Percentiles rank a stretch among this genome's conserved stretches.
Conservation (phyloP, 139 green algal species). For the Chlorella sp. region DNA sequence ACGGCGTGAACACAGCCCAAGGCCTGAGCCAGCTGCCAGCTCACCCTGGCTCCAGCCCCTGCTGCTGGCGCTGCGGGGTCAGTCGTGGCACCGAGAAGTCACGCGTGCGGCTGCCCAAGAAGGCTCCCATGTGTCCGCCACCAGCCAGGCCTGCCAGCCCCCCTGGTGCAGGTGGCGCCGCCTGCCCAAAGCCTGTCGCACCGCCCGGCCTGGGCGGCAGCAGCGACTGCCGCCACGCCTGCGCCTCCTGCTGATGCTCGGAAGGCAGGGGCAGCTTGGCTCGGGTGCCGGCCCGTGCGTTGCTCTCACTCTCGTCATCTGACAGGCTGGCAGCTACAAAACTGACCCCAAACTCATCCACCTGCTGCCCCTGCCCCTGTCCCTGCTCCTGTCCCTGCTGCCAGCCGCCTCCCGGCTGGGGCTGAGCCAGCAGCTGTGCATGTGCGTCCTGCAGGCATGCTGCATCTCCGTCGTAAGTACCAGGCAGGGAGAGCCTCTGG, state of each 20-base stretch:
- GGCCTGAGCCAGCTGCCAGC: not conserved
- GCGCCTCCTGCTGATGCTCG: not conserved
- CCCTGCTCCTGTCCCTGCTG: not conserved
- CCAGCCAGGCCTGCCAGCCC: not conserved
- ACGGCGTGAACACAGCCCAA: too few relatives aligned
- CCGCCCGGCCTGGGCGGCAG: not conserved
- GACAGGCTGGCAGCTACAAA: slow-evolving; percentile 26
- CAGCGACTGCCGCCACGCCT: not conserved
- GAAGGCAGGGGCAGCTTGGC: not conserved
- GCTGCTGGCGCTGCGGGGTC: not conserved
- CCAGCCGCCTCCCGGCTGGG: not conserved
- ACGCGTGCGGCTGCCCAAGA: slow-evolving; percentile 10
- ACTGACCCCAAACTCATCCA: slow-evolving; percentile 36
- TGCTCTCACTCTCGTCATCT: slow-evolving; percentile 17
- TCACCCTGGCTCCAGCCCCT: too few relatives aligned
- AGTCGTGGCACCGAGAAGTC: slow-evolving; percentile 17
- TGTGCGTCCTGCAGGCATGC: not conserved
- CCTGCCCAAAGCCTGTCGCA: not conserved
- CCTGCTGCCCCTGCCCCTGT: not conserved
- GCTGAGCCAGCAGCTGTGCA: not conserved
- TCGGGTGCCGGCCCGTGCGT: not conserved
- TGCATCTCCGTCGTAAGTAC: not conserved
- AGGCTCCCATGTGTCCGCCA: not conserved
- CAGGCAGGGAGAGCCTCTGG: not conserved
- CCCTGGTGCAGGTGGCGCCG: not conserved